Base-by-base conservation (phyloP, 1,284 basidiomycete genomes). In the Ceratobasidium sp. region DNA sequence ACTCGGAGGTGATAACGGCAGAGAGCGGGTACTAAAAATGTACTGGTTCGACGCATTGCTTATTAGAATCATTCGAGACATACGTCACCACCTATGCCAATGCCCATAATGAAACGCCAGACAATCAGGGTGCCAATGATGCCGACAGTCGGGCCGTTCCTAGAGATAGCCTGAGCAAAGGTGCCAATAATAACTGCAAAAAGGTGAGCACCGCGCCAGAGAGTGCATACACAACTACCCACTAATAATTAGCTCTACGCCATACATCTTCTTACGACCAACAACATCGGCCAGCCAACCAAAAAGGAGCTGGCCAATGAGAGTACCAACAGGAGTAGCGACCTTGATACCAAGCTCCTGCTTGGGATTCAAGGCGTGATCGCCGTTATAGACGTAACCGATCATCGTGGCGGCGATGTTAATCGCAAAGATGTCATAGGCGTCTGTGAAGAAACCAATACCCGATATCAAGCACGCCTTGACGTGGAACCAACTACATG, bases 371-470 rank as follows among this genome's bases (percentile, higher is more conserved):
- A 91, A 81, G 9, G 80, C 77, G 59, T 36, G 16, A n/a, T 63
- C 30, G 18, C 30, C 5, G 7, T 56, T 56, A 21, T 71, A 94
- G 59, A 92, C 87, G 77, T 87, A 90, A 18, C 89, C 89, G 54
- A 94, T 81, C 91, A 94, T 93, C 0, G 83, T 82, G 0, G 89
- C 86, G 0, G 86, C 91, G 56, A 93, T 88, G 77, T 88, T 92
- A 81, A 94, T 83, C 74, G 79, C 80, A 75, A 76, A 76, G 38
- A 75, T 73, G 42, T 76, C 75, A 33, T 74, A 74, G 44, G 73
- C 73, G 67, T 73, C 91, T 51, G 91, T 92, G 82, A 92, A 93
- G 83, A 93, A 92, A 42, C 91, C 92, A 12, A 89, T 88, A 75
- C 91, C 90, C 1, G 91, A 90, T 4, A 92, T 89, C 60, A 88